A percentile compares a stretch with the other conserved stretches of the same genome.
Evolutionary conservation across 331 rosid genomes (phyloP).

Genomic region (Pyrus hybrid): DNA sequence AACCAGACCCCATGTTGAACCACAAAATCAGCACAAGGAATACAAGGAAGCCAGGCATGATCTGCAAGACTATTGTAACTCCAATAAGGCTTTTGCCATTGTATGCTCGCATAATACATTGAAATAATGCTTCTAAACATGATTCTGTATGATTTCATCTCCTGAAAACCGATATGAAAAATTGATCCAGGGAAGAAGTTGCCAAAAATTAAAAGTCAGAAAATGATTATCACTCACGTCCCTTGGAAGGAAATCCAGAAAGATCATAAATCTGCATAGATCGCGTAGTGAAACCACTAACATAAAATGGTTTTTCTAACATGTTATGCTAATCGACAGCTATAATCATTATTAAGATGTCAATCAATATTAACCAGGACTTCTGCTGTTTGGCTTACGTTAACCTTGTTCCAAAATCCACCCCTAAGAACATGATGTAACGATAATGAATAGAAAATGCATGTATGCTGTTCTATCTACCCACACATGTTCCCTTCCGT

Average conservation of each 20-base stretch:
- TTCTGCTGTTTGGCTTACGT: background rate
- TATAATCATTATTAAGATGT: background rate
- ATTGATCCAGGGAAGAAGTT: conserved; percentile 73
- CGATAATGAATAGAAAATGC: background rate
- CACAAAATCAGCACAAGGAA: conserved; percentile 15
- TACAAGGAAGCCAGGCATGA: conserved; percentile 76
- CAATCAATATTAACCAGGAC: background rate
- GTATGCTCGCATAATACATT: conserved; percentile 72
- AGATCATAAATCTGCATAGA: background rate
- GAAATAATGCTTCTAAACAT: conserved; percentile 81
- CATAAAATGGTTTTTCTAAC: background rate
- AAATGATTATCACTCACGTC: background rate
- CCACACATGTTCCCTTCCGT: background rate
- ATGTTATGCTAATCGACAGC: background rate
- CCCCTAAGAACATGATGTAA: background rate
- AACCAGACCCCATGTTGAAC: conserved; percentile 84
- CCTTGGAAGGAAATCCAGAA: background rate
- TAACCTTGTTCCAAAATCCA: background rate
- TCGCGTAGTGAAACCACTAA: too few relatives aligned
- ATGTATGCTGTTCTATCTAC: background rate
- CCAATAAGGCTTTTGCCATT: conserved; percentile 68
- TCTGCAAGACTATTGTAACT: conserved; percentile 86
- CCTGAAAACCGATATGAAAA: conserved; percentile 93
- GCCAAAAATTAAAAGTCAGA: conserved; percentile 33
- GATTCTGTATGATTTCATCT: conserved; percentile 78